Evolutionary conservation across 306 rosid species (phyloP).

Genomic region (Datisca glomerata): DNA sequence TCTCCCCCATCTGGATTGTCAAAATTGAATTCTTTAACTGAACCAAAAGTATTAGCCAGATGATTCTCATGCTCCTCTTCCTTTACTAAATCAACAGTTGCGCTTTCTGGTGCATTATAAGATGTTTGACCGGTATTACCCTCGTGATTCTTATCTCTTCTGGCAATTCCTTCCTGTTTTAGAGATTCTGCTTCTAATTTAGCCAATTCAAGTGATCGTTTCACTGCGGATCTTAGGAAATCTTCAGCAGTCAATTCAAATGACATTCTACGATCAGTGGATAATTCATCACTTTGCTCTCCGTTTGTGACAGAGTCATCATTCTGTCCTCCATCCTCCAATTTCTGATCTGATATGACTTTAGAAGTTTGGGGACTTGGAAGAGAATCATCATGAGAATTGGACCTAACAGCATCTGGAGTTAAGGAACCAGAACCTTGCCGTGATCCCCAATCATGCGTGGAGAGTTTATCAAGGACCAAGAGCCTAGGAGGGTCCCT

Average conservation of each 20-base stretch:
- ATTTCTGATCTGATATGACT: conserved; percentile 1
- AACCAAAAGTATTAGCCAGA: conserved; percentile 46
- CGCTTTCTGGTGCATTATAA: conserved; percentile 19
- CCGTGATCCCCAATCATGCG: conserved; percentile 29
- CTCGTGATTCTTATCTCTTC: conserved; percentile 10
- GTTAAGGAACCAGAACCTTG: conserved; percentile 32
- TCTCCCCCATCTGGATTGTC: conserved; percentile 55
- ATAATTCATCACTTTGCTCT: neutral
- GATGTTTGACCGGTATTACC: conserved; percentile 27
- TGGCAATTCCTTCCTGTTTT: conserved; percentile 1
- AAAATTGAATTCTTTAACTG: conserved; percentile 76
- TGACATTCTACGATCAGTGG: neutral
- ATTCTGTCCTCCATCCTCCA: neutral
- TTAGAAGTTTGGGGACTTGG: too few species aligned
- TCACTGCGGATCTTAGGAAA: neutral
- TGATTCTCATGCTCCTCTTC: conserved; percentile 31
- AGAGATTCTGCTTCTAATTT: neutral
- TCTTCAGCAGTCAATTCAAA: neutral
- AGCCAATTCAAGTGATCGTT: neutral
- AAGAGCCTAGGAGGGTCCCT: conserved; percentile 56
- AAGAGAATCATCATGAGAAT: too few species aligned
- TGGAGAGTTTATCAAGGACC: conserved; percentile 44
- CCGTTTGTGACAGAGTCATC: neutral
- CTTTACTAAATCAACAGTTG: conserved; percentile 22
- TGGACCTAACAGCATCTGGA: conserved; percentile 10